A percentile compares a stretch with the other conserved stretches of the same genome.
These are phyloP conservation scores for Eucalyptus curtisii DNA, from an alignment of 345 rosid species.

Conservation along the genomic window DNA sequence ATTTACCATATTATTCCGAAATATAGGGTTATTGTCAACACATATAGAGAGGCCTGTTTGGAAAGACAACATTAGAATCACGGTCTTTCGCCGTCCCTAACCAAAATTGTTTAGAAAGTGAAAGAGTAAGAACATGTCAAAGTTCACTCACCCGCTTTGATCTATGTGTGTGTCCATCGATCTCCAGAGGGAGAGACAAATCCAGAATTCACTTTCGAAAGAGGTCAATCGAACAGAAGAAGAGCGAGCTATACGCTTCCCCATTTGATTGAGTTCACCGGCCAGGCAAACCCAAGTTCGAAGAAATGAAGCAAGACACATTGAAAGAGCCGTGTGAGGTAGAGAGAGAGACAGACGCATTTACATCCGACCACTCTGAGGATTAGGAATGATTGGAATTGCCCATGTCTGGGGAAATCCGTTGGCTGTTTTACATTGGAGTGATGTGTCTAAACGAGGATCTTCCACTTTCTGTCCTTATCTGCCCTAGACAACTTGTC, in stretches of 20 bases:
- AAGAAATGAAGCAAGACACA: neutral
- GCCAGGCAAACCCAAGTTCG: neutral
- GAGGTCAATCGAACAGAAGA: neutral
- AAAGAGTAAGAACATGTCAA: neutral
- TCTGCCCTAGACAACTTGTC: neutral
- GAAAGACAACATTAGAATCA: neutral
- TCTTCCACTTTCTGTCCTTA: neutral
- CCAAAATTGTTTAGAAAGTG: neutral
- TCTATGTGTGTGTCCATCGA: neutral
- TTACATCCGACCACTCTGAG: neutral
- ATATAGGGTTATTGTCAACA: neutral
- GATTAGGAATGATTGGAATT: neutral
- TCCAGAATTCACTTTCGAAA: neutral
- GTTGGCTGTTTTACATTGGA: neutral
- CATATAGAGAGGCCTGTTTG: accelerated
- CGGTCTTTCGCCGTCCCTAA: neutral
- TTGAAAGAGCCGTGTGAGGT: neutral
- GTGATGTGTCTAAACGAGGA: neutral
- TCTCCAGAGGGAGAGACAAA: neutral
- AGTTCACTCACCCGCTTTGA: neutral
- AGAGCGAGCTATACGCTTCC: neutral
- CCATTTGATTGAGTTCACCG: neutral
- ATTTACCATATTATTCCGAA: neutral
- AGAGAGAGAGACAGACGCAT: neutral
- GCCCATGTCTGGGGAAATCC: neutral